Evolutionary conservation across 129 eudicot genomes (phyloP), one percentile per base, ranked within the genome.

Genomic region (Centella asiatica): DNA sequence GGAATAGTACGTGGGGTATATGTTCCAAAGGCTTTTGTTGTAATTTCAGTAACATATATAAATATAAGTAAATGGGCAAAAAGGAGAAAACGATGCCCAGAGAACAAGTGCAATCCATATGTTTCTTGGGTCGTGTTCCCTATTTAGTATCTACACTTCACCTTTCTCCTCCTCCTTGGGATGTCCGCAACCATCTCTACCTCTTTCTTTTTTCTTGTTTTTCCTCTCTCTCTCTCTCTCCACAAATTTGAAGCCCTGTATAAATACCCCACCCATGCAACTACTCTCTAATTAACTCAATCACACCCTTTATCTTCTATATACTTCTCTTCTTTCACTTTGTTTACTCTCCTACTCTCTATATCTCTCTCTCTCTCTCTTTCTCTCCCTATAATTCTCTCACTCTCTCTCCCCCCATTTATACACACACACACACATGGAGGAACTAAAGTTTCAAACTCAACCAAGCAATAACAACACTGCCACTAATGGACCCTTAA

Each of bases 191-290:
- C 85, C 77, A 73, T 72, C 78, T 78, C 60, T 70, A 69, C 57
- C 50, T 65, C 63, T n/a, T n/a, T n/a, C n/a, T n/a, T n/a, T n/a
- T n/a, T n/a, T n/a, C n/a, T n/a, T n/a, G n/a, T n/a, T n/a, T n/a
- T n/a, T n/a, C n/a, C n/a, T n/a, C n/a, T n/a, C n/a, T n/a, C 72
- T 14, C 23, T 53, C 69, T 57, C 68, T 72, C 70, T 55, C 74
- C 70, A 69, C 60, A 32, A 42, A 12, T 44, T 1, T 29, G n/a
- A n/a, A 32, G 62, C 46, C 27, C 63, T 72, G 69, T 85, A 85
- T 85, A 82, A 76, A 85, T 82, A 85, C 81, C 88, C 69, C 76
- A 71, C 70, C 58, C 81, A 85, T 74, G 83, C 85, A 85, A 70
- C 67, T 58, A 45, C 76, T 69, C 69, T 62, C 75, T 71, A 72